Evolutionary conservation across 179 eudicot species (phyloP), one percentile per base, ranked within the genome.

Genomic region (Amaranthus tricolor): DNA sequence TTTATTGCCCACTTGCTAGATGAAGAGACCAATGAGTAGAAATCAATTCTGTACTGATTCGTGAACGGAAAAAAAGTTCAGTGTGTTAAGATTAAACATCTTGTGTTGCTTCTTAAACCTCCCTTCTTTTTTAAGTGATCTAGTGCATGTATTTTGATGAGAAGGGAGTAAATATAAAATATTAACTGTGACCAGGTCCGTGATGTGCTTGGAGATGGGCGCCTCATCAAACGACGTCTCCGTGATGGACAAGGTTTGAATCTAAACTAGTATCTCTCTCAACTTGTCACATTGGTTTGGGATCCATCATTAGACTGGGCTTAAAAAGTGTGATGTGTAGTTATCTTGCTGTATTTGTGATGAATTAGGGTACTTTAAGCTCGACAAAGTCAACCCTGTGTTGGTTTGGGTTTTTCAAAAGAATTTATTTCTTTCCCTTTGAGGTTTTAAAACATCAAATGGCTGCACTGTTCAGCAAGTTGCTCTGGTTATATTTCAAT

Each of bases 121-220:
- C 13, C 44, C 12, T 31, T 6, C 5, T 61, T 21, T 17, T 13
- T 47, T n/a, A 31, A 47, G 54, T 50, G 70, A 67, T 20, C 43
- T 52, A 51, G 45, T 51, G 58, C 50, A 9, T 71, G 49, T 17
- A 15, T 59, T 2, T 56, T n/a, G 17, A 21, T 63, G 19, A 63
- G 79, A 44, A 59, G 49, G 76, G 13, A 61, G 20, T 60, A 20
- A 3, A 17, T 44, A 20, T 14, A 62, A 31, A 10, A 12, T 59
- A 9, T 61, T 71, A 65, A 53, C 67, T 21, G 57, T 74, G 60
- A 17, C 65, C 59, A 96, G 99, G 99, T 96, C 68, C 90, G 98
- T 1, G 99, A 96, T 76, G 90, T 96, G 83, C 99, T 96, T 79
- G 99, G 99, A 74, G 99, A 96, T 89, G 98, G 99, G 57, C 94